Base-by-base conservation (phyloP, 805 yeast genomes). In the Metschnikowia anglica region DNA sequence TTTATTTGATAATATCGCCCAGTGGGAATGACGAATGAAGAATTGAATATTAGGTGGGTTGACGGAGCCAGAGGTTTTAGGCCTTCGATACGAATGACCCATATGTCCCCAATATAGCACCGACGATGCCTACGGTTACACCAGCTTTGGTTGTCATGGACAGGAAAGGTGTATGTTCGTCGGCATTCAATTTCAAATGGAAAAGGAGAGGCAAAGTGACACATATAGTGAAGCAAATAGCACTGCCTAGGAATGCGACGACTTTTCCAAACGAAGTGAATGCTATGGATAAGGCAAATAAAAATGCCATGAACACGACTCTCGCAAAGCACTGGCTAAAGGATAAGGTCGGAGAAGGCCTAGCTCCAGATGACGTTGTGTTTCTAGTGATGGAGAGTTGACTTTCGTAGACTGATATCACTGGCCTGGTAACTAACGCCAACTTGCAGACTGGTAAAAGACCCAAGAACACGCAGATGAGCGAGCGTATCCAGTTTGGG, bases 401-500 rank as follows among this genome's bases (percentile, higher is more conserved):
- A 16, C 54, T 54, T 47, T 70, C 75, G 47, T 63, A 59, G 2
- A 68, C 68, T 4, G 72, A 61, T 16, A 70, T 58, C 11, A 71
- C 57, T 7, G 76, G 76, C 39, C 63, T 59, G 2, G 62, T 60
- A 10, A 68, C 56, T 45, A 71, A 56, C 2, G 75, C 73, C 33
- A 68, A 53, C 45, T 71, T 71, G 27, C 70, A 66, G n/a, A 70
- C 47, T 7, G 75, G 71, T 12, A 71, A 52, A 20, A 70, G 28
- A 4, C 72, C 70, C 54, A 71, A 59, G n/a, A 68, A 51, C 2
- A 60, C 40, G 42, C 68, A 56, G 15, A 68, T 54, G 19, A 55
- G 34, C 1, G 61, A 56, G 26, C 59, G 60, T 25, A 85, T 72
- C 61, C 79, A 76, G 11, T 60, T 53, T 1, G 96, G 95, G 57